phyloP scores from a whole-genome alignment of 2,329 filamentous ascomycete genomes.

The Curvularia sp. region DNA sequence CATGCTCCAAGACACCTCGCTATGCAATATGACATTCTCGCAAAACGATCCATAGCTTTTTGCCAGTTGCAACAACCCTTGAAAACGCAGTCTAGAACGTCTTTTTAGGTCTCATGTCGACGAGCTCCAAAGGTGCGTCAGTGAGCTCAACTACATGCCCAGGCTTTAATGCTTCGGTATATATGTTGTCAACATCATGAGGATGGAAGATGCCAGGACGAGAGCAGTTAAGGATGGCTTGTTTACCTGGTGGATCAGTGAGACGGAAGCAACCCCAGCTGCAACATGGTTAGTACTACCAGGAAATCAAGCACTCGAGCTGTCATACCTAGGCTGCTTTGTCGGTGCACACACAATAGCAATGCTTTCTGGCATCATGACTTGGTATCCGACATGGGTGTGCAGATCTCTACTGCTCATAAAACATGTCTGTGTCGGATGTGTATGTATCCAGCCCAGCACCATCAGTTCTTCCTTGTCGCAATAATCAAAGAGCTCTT shows the following conservation, averaged over 20 bases:
- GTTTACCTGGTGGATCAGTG: slow-evolving; percentile 89
- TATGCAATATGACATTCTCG: slow-evolving; percentile 6
- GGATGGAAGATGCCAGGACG: slow-evolving; percentile 85
- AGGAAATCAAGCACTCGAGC: not conserved
- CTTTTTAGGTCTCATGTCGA: slow-evolving; percentile 62
- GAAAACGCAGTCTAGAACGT: slow-evolving; percentile 13
- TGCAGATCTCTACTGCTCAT: slow-evolving; percentile 95
- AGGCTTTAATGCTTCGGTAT: slow-evolving; percentile 71
- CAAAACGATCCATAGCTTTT: not conserved
- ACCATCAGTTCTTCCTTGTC: slow-evolving; percentile 83
- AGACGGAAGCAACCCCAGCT: slow-evolving; percentile 92
- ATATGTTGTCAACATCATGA: slow-evolving; percentile 73
- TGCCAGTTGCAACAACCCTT: not conserved
- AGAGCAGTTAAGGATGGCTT: slow-evolving; percentile 80
- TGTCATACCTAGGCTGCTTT: slow-evolving; percentile 74
- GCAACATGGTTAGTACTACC: slow-evolving; percentile 2
- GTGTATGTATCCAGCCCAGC: slow-evolving; percentile 97
- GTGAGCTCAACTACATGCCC: slow-evolving; percentile 66
- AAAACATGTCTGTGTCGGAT: slow-evolving; percentile 95
- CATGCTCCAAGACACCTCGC: slow-evolving; percentile 12
- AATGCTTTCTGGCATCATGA: slow-evolving; percentile 95
- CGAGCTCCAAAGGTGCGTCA: slow-evolving; percentile 67
- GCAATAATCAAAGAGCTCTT: slow-evolving; percentile 85
- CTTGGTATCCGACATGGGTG: slow-evolving; percentile 91
- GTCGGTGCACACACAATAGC: slow-evolving; percentile 94